Percentiles rank a stretch among this genome's conserved stretches.
Conservation (phyloP, 129 eudicot species). For the Lactuca saligna region DNA sequence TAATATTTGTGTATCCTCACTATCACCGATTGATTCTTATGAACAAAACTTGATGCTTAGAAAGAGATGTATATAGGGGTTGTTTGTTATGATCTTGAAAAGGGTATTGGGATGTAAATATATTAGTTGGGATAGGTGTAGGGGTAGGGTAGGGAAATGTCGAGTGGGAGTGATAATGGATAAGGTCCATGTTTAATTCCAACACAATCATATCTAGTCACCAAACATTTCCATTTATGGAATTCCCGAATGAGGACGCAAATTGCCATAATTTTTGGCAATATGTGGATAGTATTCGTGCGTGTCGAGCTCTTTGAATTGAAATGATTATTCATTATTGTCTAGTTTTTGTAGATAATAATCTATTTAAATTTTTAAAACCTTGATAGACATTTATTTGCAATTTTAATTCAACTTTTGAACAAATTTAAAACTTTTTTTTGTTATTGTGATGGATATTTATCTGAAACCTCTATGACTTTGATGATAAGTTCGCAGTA, state of each 20-base stretch:
- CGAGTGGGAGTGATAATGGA: slow-evolving; percentile 14
- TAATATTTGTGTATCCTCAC: slow-evolving; percentile 9
- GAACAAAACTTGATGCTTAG: slow-evolving; percentile 18
- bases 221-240: slow-evolving; percentile 26
- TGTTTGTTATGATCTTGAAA: slow-evolving; percentile 19
- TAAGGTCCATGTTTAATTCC: slow-evolving; percentile 43
- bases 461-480: too few species aligned
- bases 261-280: too few species aligned
- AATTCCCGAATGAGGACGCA: neutral
- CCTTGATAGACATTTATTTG: too few species aligned
- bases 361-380: too few species aligned
- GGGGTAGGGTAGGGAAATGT: neutral
- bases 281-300: too few species aligned
- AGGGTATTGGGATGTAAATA: slow-evolving; percentile 3
- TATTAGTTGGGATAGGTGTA: slow-evolving; percentile 14
- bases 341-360: too few species aligned
- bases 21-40: slow-evolving; percentile 25
- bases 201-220: slow-evolving; percentile 61
- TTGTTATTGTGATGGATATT: too few species aligned
- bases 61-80: neutral
- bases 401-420: too few species aligned
- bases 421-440: too few species aligned
- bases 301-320: too few species aligned
- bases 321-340: too few species aligned
- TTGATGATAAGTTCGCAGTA: too few species aligned